Evolutionary conservation across 805 yeast genomes (phyloP).

Genomic region (Sungouiozyma ichnusensis): DNA sequence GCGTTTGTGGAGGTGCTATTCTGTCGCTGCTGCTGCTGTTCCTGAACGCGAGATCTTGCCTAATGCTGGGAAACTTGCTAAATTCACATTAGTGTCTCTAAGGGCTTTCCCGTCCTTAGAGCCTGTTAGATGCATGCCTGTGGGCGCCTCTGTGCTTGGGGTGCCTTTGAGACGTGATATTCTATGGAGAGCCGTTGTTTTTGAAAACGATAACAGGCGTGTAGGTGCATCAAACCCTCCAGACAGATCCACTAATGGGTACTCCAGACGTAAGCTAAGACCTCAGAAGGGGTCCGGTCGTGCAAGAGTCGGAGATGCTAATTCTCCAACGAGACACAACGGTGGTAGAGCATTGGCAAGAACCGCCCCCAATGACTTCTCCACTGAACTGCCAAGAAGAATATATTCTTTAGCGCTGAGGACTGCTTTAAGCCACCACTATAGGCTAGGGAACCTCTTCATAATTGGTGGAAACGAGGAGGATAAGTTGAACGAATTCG

Average conservation of each 20-base stretch:
- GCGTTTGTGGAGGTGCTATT: background rate
- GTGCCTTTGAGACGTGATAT: slow-evolving; percentile 80
- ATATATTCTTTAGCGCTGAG: slow-evolving; percentile 68
- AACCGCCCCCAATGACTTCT: slow-evolving; percentile 81
- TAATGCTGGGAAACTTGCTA: slow-evolving; percentile 41
- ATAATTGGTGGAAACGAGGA: slow-evolving; percentile 48
- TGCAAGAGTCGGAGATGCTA: slow-evolving; percentile 94
- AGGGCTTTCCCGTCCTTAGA: slow-evolving; percentile 85
- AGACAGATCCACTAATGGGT: slow-evolving; percentile 79
- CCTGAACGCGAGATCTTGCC: slow-evolving; percentile 3
- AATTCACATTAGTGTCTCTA: slow-evolving; percentile 63
- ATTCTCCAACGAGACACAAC: slow-evolving; percentile 82
- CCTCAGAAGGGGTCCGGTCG: slow-evolving; percentile 92
- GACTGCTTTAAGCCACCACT: slow-evolving; percentile 73
- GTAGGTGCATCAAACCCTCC: slow-evolving; percentile 85
- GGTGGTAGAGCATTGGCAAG: slow-evolving; percentile 88
- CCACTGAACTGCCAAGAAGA: slow-evolving; percentile 64
- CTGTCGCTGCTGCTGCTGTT: background rate
- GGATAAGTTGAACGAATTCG: slow-evolving; percentile 10
- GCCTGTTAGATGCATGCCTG: slow-evolving; percentile 69
- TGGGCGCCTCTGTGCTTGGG: slow-evolving; percentile 59
- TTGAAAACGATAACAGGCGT: slow-evolving; percentile 80
- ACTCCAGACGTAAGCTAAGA: slow-evolving; percentile 67
- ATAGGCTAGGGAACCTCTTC: slow-evolving; percentile 59
- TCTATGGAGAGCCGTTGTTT: slow-evolving; percentile 88